These are phyloP conservation scores for Thermochaetoides dissita DNA, from an alignment of 2,329 filamentous ascomycete genomes.

Conservation along the genomic window DNA sequence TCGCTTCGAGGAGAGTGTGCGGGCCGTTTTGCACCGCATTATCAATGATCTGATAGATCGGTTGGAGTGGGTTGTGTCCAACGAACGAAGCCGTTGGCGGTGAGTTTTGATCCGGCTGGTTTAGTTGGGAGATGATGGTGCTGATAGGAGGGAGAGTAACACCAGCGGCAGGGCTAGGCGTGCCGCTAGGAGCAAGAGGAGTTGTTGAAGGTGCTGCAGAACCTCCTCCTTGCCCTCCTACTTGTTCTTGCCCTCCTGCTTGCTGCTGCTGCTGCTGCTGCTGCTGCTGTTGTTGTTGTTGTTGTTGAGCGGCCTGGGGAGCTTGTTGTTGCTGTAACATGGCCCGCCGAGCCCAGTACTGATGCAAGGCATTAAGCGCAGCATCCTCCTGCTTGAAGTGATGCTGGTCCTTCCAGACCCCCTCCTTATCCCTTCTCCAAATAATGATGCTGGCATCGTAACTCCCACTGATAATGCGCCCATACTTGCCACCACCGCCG, in stretches of 20 bases:
- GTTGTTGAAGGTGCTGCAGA: too few relatives aligned
- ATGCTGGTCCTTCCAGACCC: constrained; percentile 69
- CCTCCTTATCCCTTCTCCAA: constrained; percentile 76
- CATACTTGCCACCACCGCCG: constrained; percentile 76
- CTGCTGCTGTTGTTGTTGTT: constrained; percentile 13
- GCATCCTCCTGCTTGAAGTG: constrained; percentile 63
- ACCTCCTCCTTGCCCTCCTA: too few relatives aligned
- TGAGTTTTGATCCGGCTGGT: constrained; percentile 14
- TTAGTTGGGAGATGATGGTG: constrained; percentile 12
- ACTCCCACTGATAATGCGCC: constrained; percentile 89
- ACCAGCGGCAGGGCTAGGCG: constrained; percentile 2
- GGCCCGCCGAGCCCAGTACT: constrained; percentile 3
- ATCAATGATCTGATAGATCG: constrained; percentile 40
- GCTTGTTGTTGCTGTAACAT: neutral
- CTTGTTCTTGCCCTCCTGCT: too few relatives aligned
- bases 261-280: constrained; percentile 12
- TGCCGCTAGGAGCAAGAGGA: constrained; percentile 2
- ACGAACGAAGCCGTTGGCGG: constrained; percentile 16
- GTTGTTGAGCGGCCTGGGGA: constrained; percentile 7
- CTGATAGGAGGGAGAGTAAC: constrained; percentile 7
- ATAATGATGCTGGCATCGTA: constrained; percentile 95
- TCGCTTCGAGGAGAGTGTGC: constrained; percentile 29
- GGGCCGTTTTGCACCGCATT: constrained; percentile 36
- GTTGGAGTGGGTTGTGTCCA: constrained; percentile 24
- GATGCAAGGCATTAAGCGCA: constrained; percentile 32